A percentile compares a stretch with the other conserved stretches of the same genome.
Conservation (phyloP, 768 basidiomycete species). For the Dentipellis sp. region DNA sequence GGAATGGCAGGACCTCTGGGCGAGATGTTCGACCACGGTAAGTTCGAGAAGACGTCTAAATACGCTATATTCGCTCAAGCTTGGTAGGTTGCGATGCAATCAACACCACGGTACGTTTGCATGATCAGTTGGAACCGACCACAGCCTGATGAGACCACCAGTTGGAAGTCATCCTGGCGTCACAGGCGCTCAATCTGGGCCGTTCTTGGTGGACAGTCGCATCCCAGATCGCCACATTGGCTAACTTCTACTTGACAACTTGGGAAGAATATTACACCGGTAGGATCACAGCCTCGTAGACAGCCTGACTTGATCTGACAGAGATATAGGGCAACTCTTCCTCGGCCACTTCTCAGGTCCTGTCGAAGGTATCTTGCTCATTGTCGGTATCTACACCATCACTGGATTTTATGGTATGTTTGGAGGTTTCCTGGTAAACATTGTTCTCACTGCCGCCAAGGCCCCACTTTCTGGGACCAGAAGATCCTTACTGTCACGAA, state of each 20-base stretch:
- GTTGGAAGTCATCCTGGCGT: slow-evolving; percentile 80
- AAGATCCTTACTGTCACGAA: slow-evolving; percentile 50
- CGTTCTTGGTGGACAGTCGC: slow-evolving; percentile 97
- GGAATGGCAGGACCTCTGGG: slow-evolving; percentile 98
- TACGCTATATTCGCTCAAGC: neutral
- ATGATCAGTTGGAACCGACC: neutral
- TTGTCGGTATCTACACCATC: slow-evolving; percentile 65
- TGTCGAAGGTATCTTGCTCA: slow-evolving; percentile 90
- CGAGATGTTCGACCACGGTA: slow-evolving; percentile 97
- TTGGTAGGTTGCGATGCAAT: slow-evolving; percentile 77
- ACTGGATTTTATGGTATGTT: slow-evolving; percentile 65
- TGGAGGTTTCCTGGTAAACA: neutral
- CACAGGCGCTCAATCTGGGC: slow-evolving; percentile 83
- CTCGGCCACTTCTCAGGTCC: slow-evolving; percentile 93
- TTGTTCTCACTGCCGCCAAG: slow-evolving; percentile 26
- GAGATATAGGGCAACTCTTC: slow-evolving; percentile 63
- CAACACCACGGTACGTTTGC: slow-evolving; percentile 70
- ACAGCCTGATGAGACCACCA: slow-evolving; percentile 20
- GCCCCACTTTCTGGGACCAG: slow-evolving; percentile 75
- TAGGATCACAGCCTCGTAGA: slow-evolving; percentile 14
- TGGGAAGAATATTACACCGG: slow-evolving; percentile 89
- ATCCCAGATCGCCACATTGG: slow-evolving; percentile 61
- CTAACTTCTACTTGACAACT: slow-evolving; percentile 67
- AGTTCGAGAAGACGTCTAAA: neutral
- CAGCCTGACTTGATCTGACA: neutral